Evolutionary conservation across 2,329 filamentous ascomycete genomes (phyloP).

Genomic region (Beauveria pseudobassiana): DNA sequence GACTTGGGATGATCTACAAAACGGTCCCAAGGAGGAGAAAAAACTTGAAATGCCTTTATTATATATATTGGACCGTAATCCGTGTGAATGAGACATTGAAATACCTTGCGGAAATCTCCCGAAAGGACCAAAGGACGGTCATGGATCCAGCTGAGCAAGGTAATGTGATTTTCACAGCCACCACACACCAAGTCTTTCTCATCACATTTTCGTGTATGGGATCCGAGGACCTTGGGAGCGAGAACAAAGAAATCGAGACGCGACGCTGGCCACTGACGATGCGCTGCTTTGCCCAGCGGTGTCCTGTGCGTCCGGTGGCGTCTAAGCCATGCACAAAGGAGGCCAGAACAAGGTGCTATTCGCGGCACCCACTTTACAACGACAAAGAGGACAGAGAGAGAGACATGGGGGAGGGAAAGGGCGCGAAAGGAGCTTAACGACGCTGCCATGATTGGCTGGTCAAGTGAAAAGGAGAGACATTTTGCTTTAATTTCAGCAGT

Average conservation of each 20-base stretch:
- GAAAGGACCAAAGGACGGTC: background rate
- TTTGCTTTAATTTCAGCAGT: background rate
- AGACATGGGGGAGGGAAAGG: too few species aligned
- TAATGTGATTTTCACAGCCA: background rate
- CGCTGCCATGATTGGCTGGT: too few species aligned
- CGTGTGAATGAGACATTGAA: background rate
- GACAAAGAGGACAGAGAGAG: background rate
- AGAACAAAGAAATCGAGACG: background rate
- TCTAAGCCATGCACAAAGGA: background rate
- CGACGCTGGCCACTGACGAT: background rate
- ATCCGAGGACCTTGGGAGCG: too few species aligned
- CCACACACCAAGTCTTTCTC: background rate
- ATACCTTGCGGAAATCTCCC: background rate
- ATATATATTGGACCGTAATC: background rate
- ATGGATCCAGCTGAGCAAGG: background rate
- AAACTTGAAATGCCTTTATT: background rate
- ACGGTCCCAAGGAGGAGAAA: background rate
- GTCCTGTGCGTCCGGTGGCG: slow-evolving; percentile 9
- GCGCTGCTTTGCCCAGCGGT: background rate
- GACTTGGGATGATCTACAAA: background rate
- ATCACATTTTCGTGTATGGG: background rate
- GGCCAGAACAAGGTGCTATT: background rate
- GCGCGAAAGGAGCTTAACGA: too few species aligned
- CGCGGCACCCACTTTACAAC: background rate
- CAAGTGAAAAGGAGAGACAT: too few species aligned